These are phyloP conservation scores for Yamadazyma nakazawae DNA, from an alignment of 805 yeast genomes.

Conservation along the genomic window DNA sequence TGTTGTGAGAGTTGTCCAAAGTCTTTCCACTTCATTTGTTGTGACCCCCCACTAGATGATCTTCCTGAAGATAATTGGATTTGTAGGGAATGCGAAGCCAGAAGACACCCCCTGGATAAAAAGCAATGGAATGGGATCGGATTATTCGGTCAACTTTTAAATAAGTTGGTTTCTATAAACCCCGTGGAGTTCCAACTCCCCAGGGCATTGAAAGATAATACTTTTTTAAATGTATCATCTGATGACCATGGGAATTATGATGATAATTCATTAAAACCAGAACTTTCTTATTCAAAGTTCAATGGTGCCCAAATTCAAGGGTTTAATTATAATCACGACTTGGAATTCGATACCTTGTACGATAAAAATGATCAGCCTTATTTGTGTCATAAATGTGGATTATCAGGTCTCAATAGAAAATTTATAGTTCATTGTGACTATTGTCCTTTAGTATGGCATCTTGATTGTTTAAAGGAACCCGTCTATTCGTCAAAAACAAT, in stretches of 20 bases:
- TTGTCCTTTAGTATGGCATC: conserved; percentile 81
- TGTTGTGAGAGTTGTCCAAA: conserved; percentile 94
- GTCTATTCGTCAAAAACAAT: conserved; percentile 66
- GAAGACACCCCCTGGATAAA: conserved; percentile 25
- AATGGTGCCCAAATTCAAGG: conserved; percentile 35
- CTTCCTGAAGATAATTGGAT: conserved; percentile 90
- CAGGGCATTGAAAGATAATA: conserved; percentile 53
- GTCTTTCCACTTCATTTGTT: conserved; percentile 88
- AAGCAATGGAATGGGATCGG: conserved; percentile 39
- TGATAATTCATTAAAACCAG: conserved; percentile 47
- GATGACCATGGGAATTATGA: conserved; percentile 70
- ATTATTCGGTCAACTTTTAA: conserved; percentile 52
- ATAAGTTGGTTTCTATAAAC: conserved; percentile 59
- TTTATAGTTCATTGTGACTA: conserved; percentile 75
- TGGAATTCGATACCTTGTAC: conserved; percentile 60
- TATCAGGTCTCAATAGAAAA: conserved; percentile 58
- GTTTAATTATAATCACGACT: conserved; percentile 44
- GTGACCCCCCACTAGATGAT: conserved; percentile 85
- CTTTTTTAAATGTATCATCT: conserved; percentile 68
- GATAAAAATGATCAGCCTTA: conserved; percentile 68
- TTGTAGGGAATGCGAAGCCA: conserved; percentile 70
- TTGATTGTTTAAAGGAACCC: conserved; percentile 82
- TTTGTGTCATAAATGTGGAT: conserved; percentile 73
- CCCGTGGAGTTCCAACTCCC: conserved; percentile 55
- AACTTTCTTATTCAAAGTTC: conserved; percentile 37